Evolutionary conservation across 805 yeast genomes (phyloP).

Genomic region (Candida qinlingensis): DNA sequence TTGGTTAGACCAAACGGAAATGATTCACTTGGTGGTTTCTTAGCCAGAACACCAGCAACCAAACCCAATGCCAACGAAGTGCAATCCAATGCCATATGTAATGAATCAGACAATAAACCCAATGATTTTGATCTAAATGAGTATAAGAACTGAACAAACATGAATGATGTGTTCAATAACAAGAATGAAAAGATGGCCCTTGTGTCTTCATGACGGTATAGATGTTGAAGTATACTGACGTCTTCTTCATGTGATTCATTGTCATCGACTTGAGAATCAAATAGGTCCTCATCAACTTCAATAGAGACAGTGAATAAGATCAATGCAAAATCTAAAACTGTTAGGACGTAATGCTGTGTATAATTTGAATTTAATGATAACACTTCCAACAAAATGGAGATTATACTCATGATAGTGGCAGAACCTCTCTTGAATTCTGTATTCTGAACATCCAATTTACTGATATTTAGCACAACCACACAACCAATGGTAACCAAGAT

Average conservation of each 20-base stretch:
- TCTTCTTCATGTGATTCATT: slow-evolving; percentile 3
- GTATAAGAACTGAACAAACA: slow-evolving; percentile 89
- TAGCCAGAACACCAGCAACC: slow-evolving; percentile 69
- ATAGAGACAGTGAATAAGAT: slow-evolving; percentile 11
- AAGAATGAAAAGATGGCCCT: slow-evolving; percentile 85
- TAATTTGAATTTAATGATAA: slow-evolving; percentile 27
- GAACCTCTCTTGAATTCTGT: slow-evolving; percentile 14
- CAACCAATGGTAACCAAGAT: slow-evolving; percentile 24
- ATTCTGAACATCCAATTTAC: slow-evolving; percentile 12
- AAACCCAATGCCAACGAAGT: slow-evolving; percentile 84
- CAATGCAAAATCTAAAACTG: slow-evolving; percentile 13
- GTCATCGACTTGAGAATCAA: not conserved
- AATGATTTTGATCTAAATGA: slow-evolving; percentile 90
- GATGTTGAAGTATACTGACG: slow-evolving; percentile 15
- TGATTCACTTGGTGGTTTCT: slow-evolving; percentile 53
- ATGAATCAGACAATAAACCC: slow-evolving; percentile 86
- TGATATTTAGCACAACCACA: slow-evolving; percentile 16
- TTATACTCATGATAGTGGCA: slow-evolving; percentile 23
- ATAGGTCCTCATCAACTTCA: slow-evolving; percentile 11
- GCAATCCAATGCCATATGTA: slow-evolving; percentile 96
- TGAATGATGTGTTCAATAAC: slow-evolving; percentile 80
- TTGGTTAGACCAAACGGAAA: slow-evolving; percentile 84
- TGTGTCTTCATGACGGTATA: slow-evolving; percentile 54
- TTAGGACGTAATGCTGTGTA: slow-evolving; percentile 4
- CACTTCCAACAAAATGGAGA: slow-evolving; percentile 30